Base-by-base conservation (phyloP, 495 filamentous ascomycete genomes). In the Emericellopsis terricola region DNA sequence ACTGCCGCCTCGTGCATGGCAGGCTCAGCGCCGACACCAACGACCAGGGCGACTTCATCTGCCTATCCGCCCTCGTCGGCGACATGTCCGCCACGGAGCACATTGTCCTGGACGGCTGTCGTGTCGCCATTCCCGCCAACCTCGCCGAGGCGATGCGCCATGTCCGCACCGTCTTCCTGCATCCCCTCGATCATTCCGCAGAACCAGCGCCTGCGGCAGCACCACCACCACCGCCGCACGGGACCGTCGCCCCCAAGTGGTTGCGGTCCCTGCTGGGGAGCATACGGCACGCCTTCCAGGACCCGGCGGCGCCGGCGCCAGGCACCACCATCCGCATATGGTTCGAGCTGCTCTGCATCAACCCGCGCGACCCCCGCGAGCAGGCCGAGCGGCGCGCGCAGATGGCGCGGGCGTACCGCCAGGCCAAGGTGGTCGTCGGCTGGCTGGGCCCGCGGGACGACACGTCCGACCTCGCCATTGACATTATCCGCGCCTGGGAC, bases 261-360 rank as follows among this genome's bases (percentile, higher is more conserved):
- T 29, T 38, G 28, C 36, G 28, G 28, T 19, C 14, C 10, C 36
- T 38, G 6, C 16, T 38, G 10, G 21, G 23, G 18, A 21, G 20
- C 28, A 10, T 30, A n/a, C 36, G 36, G 8, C 29, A 29, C 18
- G 23, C 17, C 17, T 29, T 31, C 27, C 15, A 16, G n/a, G 36
- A 38, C 7, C 36, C 36, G 3, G 11, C 17, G 18, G 19, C 8
- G 29, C 9, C 28, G 8, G 7, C 6, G 15, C 26, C 11, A 10
- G 36, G 36, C 17, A 23, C 28, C 16, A 28, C 18, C 16, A 28
- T 38, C 11, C 36, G 36, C 1, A 38, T 38, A 11, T 38, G 36
- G 36, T 14, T 32, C 9, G 36, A 38, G n/a, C 27, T 30, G 7
- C 28, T 38, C 3, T 38, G 36, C 28, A 38, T 38, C 36, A 38